phyloP scores from a whole-genome alignment of 2,329 filamentous ascomycete genomes.

The Stachybotrys chartarum region DNA sequence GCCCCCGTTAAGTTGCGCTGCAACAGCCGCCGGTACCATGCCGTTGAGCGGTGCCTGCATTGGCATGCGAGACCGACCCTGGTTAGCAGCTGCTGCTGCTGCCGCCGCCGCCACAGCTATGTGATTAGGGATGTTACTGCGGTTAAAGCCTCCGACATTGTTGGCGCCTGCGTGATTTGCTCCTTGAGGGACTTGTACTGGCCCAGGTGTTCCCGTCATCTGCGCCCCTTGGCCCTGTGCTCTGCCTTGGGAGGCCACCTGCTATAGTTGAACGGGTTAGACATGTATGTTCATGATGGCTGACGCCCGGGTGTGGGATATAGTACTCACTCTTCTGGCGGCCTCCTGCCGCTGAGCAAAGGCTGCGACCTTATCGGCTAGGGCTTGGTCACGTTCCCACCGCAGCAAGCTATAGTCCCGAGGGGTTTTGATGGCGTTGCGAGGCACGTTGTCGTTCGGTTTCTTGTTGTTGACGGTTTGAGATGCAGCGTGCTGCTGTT shows the following conservation, averaged over 20 bases:
- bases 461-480: constrained; percentile 76
- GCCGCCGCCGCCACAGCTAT: constrained; percentile 32
- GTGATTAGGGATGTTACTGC: constrained; percentile 36
- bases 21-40: constrained; percentile 40
- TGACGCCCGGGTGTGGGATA: neutral
- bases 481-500: constrained; percentile 79
- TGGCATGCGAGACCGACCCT: constrained; percentile 43
- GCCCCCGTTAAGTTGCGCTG: constrained; percentile 42
- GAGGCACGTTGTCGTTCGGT: constrained; percentile 55
- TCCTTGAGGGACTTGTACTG: constrained; percentile 21
- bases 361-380: constrained; percentile 52
- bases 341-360: constrained; percentile 53
- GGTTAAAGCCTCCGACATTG: constrained; percentile 22
- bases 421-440: constrained; percentile 63
- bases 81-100: constrained; percentile 29
- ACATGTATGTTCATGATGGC: constrained; percentile 4
- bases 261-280: constrained; percentile 14
- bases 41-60: constrained; percentile 47
- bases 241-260: constrained; percentile 39
- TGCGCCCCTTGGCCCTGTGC: constrained; percentile 38
- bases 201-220: constrained; percentile 33
- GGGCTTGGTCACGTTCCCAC: constrained; percentile 71
- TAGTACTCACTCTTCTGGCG: constrained; percentile 45
- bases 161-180: constrained; percentile 17
- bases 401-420: constrained; percentile 87